phyloP scores from a whole-genome alignment of 2,329 filamentous ascomycete species.

The Beauveria sp. region DNA sequence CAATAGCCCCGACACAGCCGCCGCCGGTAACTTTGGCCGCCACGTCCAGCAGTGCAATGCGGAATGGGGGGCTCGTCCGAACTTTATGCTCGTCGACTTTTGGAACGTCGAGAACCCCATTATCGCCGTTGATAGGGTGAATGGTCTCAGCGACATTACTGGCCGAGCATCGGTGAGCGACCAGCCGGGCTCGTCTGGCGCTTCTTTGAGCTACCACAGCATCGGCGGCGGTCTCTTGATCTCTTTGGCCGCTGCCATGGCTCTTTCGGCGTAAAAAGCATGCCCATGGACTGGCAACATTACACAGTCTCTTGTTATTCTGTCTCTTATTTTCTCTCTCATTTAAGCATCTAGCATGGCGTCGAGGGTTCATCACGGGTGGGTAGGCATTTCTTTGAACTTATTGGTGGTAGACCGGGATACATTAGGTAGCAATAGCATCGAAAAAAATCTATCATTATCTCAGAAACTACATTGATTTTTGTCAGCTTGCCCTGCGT shows the following conservation, averaged over 20 bases:
- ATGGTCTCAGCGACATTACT: constrained; percentile 39
- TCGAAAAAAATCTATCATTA: neutral
- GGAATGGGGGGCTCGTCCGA: constrained; percentile 58
- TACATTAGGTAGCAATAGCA: neutral
- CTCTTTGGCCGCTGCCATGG: neutral
- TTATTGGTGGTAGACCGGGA: neutral
- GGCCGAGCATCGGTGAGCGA: constrained; percentile 25
- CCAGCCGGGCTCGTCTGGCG: constrained; percentile 10
- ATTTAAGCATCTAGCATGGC: constrained; percentile 1
- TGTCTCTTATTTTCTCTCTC: neutral
- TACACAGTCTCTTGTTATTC: neutral
- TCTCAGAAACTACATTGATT: no score
- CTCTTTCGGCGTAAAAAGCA: neutral
- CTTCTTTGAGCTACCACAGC: neutral
- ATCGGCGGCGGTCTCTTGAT: neutral
- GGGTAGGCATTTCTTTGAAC: neutral
- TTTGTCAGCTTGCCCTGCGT: neutral
- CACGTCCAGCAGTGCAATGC: constrained; percentile 46
- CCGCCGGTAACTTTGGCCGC: constrained; percentile 44
- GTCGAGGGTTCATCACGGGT: neutral
- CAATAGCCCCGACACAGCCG: constrained; percentile 52
- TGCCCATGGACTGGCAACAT: neutral
- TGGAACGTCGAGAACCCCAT: constrained; percentile 67
- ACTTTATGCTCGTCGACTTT: constrained; percentile 73
- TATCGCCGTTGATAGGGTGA: constrained; percentile 60